Conservation (phyloP, 108 stramenopile species). For the Nannochloropsis granulata region DNA sequence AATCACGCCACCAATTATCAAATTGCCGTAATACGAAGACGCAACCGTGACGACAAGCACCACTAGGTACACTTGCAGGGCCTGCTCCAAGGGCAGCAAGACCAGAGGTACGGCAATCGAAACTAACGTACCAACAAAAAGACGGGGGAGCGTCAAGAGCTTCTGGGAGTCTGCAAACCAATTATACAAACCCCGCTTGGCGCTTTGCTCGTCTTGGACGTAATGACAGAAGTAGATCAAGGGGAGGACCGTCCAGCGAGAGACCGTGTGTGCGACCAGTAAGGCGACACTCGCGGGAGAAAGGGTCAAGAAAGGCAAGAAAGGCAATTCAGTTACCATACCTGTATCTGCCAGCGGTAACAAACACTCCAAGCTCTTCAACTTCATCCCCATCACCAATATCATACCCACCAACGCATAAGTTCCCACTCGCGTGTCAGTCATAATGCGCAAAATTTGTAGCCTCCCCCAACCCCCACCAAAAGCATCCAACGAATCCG, state of each 20-base stretch:
- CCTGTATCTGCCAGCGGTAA: neutral
- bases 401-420: constrained; percentile 53
- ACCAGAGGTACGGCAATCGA: constrained; percentile 12
- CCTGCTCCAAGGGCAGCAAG: constrained; percentile 26
- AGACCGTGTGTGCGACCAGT: constrained; percentile 39
- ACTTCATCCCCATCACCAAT: constrained; percentile 44
- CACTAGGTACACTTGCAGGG: constrained; percentile 23
- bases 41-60: constrained; percentile 29
- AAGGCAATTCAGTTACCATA: constrained; percentile 30
- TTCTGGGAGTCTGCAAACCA: constrained; percentile 53
- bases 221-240: constrained; percentile 48
- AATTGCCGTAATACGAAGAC: constrained; percentile 20
- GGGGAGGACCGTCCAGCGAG: constrained; percentile 47
- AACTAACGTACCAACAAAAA: constrained; percentile 36
- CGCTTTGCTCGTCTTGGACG: constrained; percentile 49
- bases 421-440: constrained; percentile 57
- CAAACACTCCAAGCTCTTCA: constrained; percentile 23
- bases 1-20: constrained; percentile 49
- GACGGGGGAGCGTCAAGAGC: constrained; percentile 45
- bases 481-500: constrained; percentile 40
- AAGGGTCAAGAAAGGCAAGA: neutral
- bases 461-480: constrained; percentile 57
- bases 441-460: constrained; percentile 64
- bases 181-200: constrained; percentile 47
- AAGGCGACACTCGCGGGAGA: neutral